These are phyloP conservation scores for Wickerhamiella galacta DNA, from an alignment of 805 yeast genomes.

Conservation along the genomic window DNA sequence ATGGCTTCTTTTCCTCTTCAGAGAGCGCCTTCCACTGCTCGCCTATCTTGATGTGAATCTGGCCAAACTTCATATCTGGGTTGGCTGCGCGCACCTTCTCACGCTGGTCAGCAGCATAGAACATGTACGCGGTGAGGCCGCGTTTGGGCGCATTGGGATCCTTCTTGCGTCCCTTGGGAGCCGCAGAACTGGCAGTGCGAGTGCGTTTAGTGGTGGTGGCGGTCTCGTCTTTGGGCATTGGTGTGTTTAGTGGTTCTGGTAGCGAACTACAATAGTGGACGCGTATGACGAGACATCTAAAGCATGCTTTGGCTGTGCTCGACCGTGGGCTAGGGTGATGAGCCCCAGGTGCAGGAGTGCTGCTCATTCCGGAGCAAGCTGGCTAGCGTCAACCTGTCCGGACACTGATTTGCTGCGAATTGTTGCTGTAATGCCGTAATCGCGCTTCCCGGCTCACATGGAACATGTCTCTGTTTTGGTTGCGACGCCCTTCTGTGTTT, in stretches of 20 bases:
- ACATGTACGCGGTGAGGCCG: constrained; percentile 95
- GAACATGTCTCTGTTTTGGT: too few relatives aligned
- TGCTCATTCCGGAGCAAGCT: too few relatives aligned
- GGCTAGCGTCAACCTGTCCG: too few relatives aligned
- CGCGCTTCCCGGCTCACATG: too few relatives aligned
- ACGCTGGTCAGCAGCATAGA: constrained; percentile 95
- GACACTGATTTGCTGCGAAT: too few relatives aligned
- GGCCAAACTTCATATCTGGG: constrained; percentile 88
- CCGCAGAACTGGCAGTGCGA: constrained; percentile 6
- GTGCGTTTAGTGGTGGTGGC: constrained; percentile 8
- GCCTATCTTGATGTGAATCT: constrained; percentile 88
- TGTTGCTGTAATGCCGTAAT: too few relatives aligned
- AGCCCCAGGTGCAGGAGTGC: neutral
- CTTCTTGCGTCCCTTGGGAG: constrained; percentile 15
- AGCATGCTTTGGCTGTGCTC: neutral
- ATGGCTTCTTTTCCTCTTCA: constrained; percentile 72
- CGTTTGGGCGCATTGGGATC: constrained; percentile 94
- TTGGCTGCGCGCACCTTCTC: constrained; percentile 89
- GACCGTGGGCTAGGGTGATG: neutral
- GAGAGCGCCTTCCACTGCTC: constrained; percentile 89
- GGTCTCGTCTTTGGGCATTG: constrained; percentile 14
- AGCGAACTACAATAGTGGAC: neutral
- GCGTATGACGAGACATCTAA: neutral
- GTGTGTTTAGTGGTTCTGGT: neutral
- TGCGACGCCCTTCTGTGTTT: too few relatives aligned